Evolutionary conservation across 805 yeast genomes (phyloP).

Genomic region (Kluyveromyces siamensis): DNA sequence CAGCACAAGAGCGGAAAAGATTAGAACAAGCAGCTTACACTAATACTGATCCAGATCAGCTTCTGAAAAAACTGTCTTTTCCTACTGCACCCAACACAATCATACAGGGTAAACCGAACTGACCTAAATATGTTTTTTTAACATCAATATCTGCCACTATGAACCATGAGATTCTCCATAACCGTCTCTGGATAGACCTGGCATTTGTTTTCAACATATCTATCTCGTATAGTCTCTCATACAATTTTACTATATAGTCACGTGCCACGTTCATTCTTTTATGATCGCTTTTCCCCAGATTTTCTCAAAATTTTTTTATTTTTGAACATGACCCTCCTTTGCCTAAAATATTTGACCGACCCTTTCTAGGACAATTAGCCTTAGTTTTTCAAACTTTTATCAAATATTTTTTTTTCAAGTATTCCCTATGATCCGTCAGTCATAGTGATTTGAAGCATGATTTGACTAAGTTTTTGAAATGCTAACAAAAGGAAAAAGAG

Average conservation of each 20-base stretch:
- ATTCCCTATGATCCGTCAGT: not conserved
- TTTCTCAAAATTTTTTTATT: not conserved
- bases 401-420: not conserved
- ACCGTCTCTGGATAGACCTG: no score
- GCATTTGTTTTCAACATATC: no score
- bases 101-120: not conserved
- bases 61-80: constrained; percentile 15
- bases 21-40: constrained; percentile 21
- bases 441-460: not conserved
- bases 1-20: constrained; percentile 7
- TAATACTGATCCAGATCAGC: constrained; percentile 22
- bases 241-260: not conserved
- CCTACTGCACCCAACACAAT: constrained; percentile 18
- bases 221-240: no score
- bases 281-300: not conserved
- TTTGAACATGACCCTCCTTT: constrained; percentile 1
- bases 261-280: not conserved
- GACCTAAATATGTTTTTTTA: not conserved
- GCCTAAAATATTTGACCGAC: not conserved
- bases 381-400: not conserved
- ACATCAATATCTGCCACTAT: no score
- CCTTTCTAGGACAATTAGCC: no score
- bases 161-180: no score
- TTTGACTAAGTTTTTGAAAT: not conserved
- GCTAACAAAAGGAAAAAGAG: not conserved